Evolutionary conservation across 2,329 filamentous ascomycete genomes (phyloP).

Genomic region (Aspergillus hortae): DNA sequence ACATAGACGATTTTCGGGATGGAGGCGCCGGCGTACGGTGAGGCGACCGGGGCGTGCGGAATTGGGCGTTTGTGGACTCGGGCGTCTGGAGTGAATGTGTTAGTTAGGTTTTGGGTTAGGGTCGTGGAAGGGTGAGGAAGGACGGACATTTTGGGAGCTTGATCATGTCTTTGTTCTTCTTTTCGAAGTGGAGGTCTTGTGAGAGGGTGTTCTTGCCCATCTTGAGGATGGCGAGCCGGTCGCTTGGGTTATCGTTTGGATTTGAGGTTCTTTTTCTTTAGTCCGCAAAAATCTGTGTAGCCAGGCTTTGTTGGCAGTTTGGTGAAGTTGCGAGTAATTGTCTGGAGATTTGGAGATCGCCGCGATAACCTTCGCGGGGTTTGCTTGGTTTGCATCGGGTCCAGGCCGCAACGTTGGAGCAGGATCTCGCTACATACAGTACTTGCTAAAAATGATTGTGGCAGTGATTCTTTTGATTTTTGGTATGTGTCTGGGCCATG

Average conservation of each 20-base stretch:
- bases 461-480: too few relatives aligned
- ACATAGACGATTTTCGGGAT: conserved; percentile 57
- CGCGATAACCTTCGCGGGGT: too few relatives aligned
- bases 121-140: background rate
- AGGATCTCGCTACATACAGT: too few relatives aligned
- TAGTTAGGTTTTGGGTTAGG: background rate
- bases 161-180: conserved; percentile 34
- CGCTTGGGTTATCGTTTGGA: background rate
- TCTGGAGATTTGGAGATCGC: too few relatives aligned
- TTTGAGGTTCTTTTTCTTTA: background rate
- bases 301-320: too few relatives aligned
- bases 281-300: too few relatives aligned
- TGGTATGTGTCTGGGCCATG: too few relatives aligned
- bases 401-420: too few relatives aligned
- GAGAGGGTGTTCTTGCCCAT: background rate
- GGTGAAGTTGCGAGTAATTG: too few relatives aligned
- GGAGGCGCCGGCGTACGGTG: conserved; percentile 48
- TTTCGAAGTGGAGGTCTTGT: conserved; percentile 34
- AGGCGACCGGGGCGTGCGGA: conserved; percentile 53
- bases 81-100: conserved; percentile 35
- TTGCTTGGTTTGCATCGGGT: too few relatives aligned
- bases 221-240: too few relatives aligned
- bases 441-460: too few relatives aligned
- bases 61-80: conserved; percentile 56
- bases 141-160: conserved; percentile 35